Evolutionary conservation across 768 basidiomycete species (phyloP), one percentile per base, ranked within the genome.

Genomic region (Tulasnella calospora): DNA sequence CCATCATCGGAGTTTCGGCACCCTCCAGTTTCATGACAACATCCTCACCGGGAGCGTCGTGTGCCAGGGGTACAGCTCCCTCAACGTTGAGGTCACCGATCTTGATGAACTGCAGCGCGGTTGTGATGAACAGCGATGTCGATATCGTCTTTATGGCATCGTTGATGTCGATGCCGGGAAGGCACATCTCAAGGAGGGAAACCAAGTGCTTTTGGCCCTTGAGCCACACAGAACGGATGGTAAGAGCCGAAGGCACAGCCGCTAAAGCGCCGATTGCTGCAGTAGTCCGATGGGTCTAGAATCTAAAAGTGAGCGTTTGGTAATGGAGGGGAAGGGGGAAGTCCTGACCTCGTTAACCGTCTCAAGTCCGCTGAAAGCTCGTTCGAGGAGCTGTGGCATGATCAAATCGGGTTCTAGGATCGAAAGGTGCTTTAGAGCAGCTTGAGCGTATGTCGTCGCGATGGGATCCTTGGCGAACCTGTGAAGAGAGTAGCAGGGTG

Each of bases 351-450:
- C 96, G 80, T 96, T 96, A 23, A 98, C 89, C 15, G 92, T 91
- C 83, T 98, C 95, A n/a, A 99, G 86, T 0, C 95, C 95, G 47
- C 92, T 89, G 80, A 97, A 95, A 0, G 95, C 94, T 40, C 96
- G 90, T 82, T 98, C 96, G 33, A 99, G 87, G 17, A 98, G 86
- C 57, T 95, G 92, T 3, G 96, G 96, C 91, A 99, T 92, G 81
- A 98, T 88, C 44, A 97, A 85, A 23, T 88, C 86, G 0, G 97
- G 94, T 82, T 98, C 95, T 9, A 95, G 86, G 77, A 92, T 86
- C 0, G 93, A 90, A 85, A 98, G 86, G 38, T 88, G 88, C 79
- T 92, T 92, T 74, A 99, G 87, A 7, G 94, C 89, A 23, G 89
- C 89, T 82, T 96, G 94, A 0, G 95, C 90, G 82, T 90, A 92